phyloP scores from a whole-genome alignment of 371 early-diverging fungal species.

The Mortierella sp. region DNA sequence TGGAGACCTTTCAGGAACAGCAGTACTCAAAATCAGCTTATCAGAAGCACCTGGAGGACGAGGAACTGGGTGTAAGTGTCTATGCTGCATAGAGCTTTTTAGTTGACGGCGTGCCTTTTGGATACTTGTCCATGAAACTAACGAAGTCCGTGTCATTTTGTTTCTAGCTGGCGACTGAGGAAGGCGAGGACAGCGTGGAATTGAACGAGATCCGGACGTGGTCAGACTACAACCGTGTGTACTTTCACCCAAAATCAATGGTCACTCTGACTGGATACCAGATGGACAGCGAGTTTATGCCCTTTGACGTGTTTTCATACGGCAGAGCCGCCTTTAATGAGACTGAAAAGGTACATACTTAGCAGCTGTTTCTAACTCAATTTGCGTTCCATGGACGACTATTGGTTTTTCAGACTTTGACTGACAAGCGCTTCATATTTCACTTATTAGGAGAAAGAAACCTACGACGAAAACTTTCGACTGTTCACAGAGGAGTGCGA shows the following conservation, averaged over 20 bases:
- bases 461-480: conserved; percentile 85
- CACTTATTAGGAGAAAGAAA: conserved; percentile 60
- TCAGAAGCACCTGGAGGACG: conserved; percentile 43
- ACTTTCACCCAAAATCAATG: conserved; percentile 82
- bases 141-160: background rate
- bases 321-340: conserved; percentile 79
- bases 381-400: background rate
- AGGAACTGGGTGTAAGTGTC: conserved; percentile 43
- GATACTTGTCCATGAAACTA: background rate
- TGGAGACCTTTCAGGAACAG: conserved; percentile 54
- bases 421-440: background rate
- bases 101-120: background rate
- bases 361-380: background rate
- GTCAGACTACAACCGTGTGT: conserved; percentile 87
- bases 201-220: conserved; percentile 71
- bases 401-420: background rate
- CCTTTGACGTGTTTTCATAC: conserved; percentile 80
- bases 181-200: conserved; percentile 45
- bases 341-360: conserved; percentile 63
- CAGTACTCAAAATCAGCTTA: conserved; percentile 41
- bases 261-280: conserved; percentile 70
- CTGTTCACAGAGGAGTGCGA: conserved; percentile 91
- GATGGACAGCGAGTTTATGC: conserved; percentile 75
- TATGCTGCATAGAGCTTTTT: background rate
- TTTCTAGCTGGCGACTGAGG: conserved; percentile 33